A percentile compares a stretch with the other conserved stretches of the same genome.
These are phyloP conservation scores for Phyllosticta paracitricarpa DNA, from an alignment of 2,329 filamentous ascomycete species.

Conservation along the genomic window DNA sequence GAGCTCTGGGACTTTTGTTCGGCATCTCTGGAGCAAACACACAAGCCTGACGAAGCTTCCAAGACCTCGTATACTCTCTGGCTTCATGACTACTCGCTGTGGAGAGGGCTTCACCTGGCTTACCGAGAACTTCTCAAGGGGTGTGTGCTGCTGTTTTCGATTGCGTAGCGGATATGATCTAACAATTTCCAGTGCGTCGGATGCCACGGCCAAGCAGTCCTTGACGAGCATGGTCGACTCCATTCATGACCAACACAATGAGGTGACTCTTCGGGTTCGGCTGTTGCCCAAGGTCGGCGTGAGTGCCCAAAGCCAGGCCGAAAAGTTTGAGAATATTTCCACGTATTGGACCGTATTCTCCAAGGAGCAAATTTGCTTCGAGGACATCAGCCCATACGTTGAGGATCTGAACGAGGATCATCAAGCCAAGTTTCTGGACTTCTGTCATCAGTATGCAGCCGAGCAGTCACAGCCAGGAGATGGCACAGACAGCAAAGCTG, in stretches of 20 bases:
- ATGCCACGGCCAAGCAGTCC: neutral
- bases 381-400: constrained; percentile 5
- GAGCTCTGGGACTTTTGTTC: constrained; percentile 9
- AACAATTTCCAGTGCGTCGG: neutral
- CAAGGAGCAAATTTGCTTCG: constrained; percentile 6
- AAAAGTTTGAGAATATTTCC: neutral
- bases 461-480: neutral
- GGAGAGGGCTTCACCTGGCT: constrained; percentile 2
- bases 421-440: constrained; percentile 3
- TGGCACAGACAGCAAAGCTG: neutral
- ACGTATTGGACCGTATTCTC: constrained; percentile 1
- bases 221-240: neutral
- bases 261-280: constrained; percentile 1
- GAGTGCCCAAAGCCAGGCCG: neutral
- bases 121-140: constrained; percentile 1
- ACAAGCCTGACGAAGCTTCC: neutral
- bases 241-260: neutral
- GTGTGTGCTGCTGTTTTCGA: neutral
- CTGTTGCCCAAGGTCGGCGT: neutral
- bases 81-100: constrained; percentile 2
- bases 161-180: neutral
- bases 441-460: neutral
- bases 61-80: constrained; percentile 6
- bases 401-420: neutral
- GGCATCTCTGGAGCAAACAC: neutral